Base-by-base conservation (phyloP, 768 basidiomycete species). In the Pulveroboletus frians region DNA sequence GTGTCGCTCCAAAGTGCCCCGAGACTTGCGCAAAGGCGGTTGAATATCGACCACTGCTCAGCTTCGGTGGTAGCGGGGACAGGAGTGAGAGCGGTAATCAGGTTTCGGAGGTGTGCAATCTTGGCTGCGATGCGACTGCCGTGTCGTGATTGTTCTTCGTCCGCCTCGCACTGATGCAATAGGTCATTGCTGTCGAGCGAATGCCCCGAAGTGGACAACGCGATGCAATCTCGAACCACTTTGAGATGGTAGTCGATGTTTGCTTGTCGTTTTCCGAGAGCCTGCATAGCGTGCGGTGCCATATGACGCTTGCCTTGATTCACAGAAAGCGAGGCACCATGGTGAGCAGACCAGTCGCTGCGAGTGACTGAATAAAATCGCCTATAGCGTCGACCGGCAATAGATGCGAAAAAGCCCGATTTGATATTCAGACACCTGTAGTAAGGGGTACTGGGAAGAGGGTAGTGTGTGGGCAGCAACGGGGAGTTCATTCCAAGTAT, bases 41-140 rank as follows among this genome's bases (percentile, higher is more conserved):
- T 43, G 35, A 61, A 46, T 18, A 61, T 17, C 2, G 40, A 17
- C 11, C 17, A 29, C 10, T 29, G 58, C 8, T 55, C 46, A 14
- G 13, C 20, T 40, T 63, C 58, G 2, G 51, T 52, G n/a, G 58
- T 60, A 3, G 61, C 58, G 9, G 61, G 61, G 35, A 62, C 42
- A 27, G 58, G 61, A 6, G 55, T 20, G 43, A 63, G 61, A 36
- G 55, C 29, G 9, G 61, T 49, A 46, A 49, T 46, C 38, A 51
- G 21, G 39, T 51, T 52, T 43, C 38, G 55, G 31, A 63, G 51
- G 44, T 63, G 61, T 29, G 34, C 17, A 8, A 13, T 17, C 40
- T 41, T 41, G 39, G 5, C 53, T 23, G 55, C 55, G 50, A 53
- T 62, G 3, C 61, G 53, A 32, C 42, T 48, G 29, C 53, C 53